Evolutionary conservation across 2,329 filamentous ascomycete species (phyloP), one percentile per base, ranked within the genome.

Genomic region (Sclerotinia glacialis): DNA sequence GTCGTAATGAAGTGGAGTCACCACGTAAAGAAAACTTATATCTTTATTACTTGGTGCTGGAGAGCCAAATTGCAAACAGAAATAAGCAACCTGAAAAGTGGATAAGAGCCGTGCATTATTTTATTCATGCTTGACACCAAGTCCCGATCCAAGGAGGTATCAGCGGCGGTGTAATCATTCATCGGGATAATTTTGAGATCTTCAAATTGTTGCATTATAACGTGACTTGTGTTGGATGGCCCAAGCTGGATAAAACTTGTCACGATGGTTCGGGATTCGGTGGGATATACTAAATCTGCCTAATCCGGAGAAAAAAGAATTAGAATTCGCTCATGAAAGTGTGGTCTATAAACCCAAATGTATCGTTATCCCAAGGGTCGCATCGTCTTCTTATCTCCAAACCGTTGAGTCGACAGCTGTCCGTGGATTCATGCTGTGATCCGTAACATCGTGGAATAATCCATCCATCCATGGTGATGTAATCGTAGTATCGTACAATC

Each of bases 1-100:
- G n/a, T 21, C 28, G n/a, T 40, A 34, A 26, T 49, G n/a, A 18
- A 21, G 58, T 49, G 58, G 58, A 14, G 28, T 37, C n/a, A 49
- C 58, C 31, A 37, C 44, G 44, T 61, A 49, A 61, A 37, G 58
- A 8, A 49, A 61, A 61, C 31, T 23, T 12, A 55, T 40, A 40
- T 16, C 14, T 61, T 31, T 49, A n/a, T 31, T 49, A n/a, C 58
- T 61, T 31, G 28, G 31, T 40, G 40, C 14, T 14, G 12, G 11
- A 26, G n/a, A 26, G 21, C 21, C 28, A 60, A 21, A 60, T 37
- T 28, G 56, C 44, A 34, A 60, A 37, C 16, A 6, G 28, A 31
- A 49, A 60, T 34, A 42, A 12, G 12, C 44, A 60, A 37, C 8
- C 16, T 31, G 26, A 34, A n/a, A 60, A 49, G 56, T 47, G 44